Evolutionary conservation across 2,329 filamentous ascomycete genomes (phyloP), one percentile per base, ranked within the genome.

Genomic region (Alternaria incomplexa): DNA sequence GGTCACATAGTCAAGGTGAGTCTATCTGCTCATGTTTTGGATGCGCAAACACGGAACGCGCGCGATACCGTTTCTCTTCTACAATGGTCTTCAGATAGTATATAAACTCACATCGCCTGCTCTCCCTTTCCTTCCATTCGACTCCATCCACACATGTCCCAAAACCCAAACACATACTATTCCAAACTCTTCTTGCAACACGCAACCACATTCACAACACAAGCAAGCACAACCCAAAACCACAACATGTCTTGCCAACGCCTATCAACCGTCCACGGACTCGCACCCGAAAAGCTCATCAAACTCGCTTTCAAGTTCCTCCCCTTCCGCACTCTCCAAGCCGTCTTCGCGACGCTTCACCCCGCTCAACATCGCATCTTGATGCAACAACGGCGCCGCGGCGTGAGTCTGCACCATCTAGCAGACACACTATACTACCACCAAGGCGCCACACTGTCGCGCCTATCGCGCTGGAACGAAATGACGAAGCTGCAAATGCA

Each of bases 361-460:
- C 48, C 48, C 5, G 28, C 17, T 20, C 47, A 32, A 22, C 26
- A 22, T 51, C 47, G 12, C 47, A 22, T 51, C 26, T 32, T 51
- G 48, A 11, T 15, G 28, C 17, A 51, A 51, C 48, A 51, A 32
- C 48, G 3, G 12, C 48, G 48, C 13, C 48, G 28, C 28, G 20
- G 30, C 2, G 13, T 23, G 7, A 22, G 26, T 51, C 20, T 56
- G 9, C 25, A 28, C 4, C 20, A 20, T 5, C 50, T 60, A 15
- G 40, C 50, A 28, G 40, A 60, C 9, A 36, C 22, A n/a, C 13
- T 56, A 22, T 60, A 60, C 25, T 60, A 56, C 43, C 22, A 45
- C 2, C 30, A 17, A 9, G 50, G 50, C 32, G 15, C 30, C 12
- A 26, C 25, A 12, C 20, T 56, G 50, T 36, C 26, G 9, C 48